phyloP scores from a whole-genome alignment of 345 rosid species.

The Salix caprea region DNA sequence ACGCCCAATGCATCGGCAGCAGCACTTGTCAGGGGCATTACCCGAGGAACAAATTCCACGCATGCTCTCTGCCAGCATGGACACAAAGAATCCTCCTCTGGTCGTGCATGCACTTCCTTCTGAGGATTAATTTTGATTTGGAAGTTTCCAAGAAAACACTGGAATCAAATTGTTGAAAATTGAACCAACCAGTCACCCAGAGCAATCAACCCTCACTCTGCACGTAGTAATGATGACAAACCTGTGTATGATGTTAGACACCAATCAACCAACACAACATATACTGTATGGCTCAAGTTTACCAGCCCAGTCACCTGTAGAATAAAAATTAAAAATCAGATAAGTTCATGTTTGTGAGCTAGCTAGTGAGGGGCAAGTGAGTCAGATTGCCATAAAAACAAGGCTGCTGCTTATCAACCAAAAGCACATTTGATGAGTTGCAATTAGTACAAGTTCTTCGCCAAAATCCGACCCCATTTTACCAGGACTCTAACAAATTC shows the following conservation, averaged over 20 bases:
- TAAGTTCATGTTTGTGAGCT: neutral
- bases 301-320: neutral
- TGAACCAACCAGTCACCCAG: conserved; percentile 9
- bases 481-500: neutral
- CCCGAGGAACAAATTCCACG: conserved; percentile 95
- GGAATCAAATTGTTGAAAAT: conserved; percentile 11
- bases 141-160: conserved; percentile 15
- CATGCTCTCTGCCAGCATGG: conserved; percentile 99
- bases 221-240: neutral
- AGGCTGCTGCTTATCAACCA: neutral
- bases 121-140: conserved; percentile 24
- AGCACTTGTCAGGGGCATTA: conserved; percentile 97
- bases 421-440: neutral
- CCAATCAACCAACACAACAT: neutral
- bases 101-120: conserved; percentile 33
- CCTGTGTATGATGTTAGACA: neutral
- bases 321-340: neutral
- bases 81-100: conserved; percentile 55
- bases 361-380: neutral
- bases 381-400: neutral
- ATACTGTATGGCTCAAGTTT: neutral
- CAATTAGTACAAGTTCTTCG: neutral
- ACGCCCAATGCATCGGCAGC: conserved; percentile 98
- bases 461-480: neutral
- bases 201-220: neutral